Evolutionary conservation across 805 yeast species (phyloP).

Genomic region (Jamesozyma gamospora): DNA sequence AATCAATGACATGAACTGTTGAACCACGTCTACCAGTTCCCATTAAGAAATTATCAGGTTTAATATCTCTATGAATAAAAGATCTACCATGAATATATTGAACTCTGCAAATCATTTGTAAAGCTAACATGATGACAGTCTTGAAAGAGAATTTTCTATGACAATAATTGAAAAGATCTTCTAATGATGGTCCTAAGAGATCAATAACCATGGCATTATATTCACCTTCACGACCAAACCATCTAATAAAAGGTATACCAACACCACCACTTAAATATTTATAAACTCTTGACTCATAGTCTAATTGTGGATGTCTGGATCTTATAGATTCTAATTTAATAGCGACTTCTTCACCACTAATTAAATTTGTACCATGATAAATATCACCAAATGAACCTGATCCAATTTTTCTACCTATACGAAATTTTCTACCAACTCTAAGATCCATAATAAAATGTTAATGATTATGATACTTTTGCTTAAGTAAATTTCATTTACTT

Average conservation of each 20-base stretch:
- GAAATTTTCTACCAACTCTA: slow-evolving; percentile 87
- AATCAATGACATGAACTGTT: slow-evolving; percentile 88
- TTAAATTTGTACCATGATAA: slow-evolving; percentile 83
- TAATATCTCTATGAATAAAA: slow-evolving; percentile 77
- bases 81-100: slow-evolving; percentile 94
- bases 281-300: slow-evolving; percentile 93
- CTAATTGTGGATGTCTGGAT: slow-evolving; percentile 94
- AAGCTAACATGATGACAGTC: slow-evolving; percentile 86
- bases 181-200: slow-evolving; percentile 87
- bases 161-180: slow-evolving; percentile 92
- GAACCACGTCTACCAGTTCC: slow-evolving; percentile 93
- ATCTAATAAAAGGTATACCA: slow-evolving; percentile 92
- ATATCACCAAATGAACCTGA: slow-evolving; percentile 97
- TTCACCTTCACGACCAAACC: slow-evolving; percentile 95
- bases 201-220: slow-evolving; percentile 96
- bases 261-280: slow-evolving; percentile 92
- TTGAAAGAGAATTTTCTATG: slow-evolving; percentile 87
- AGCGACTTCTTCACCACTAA: slow-evolving; percentile 96
- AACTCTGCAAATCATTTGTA: slow-evolving; percentile 86
- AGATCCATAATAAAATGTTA: no score
- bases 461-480: no score
- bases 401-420: slow-evolving; percentile 92
- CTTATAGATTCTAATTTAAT: slow-evolving; percentile 82
- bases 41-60: slow-evolving; percentile 75
- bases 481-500: no score